Base-by-base conservation (phyloP, 352 stramenopile species). In the Phytopythium montanum region DNA sequence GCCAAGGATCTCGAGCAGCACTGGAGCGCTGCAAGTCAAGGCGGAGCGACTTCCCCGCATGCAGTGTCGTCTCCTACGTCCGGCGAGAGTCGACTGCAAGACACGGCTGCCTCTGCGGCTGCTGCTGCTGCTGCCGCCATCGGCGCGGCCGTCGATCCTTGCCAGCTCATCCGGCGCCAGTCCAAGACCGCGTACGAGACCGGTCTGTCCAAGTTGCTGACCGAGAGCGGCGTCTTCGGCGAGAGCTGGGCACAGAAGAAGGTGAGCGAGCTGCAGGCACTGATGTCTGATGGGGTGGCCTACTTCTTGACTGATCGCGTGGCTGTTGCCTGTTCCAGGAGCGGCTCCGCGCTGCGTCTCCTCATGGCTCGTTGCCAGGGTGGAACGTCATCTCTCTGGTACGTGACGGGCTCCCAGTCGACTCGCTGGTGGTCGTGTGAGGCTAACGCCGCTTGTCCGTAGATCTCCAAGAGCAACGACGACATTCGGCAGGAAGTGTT, bases 401-500 rank as follows among this genome's bases (percentile, higher is more conserved):
- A 1, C 5, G 45, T 52, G 4, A 5, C 21, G 21, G n/a, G n/a
- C n/a, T n/a, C n/a, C n/a, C n/a, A 14, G 18, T 5, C 39, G 1
- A n/a, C 2, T 25, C 16, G 19, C 25, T 46, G 14, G 19, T 23
- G 38, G 5, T 26, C n/a, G 16, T 23, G 68, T 42, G 70, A 53
- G 1, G 5, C 8, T 62, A 25, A 25, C 39, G 14, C 10, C 19
- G 2, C 39, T 1, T 26, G 39, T 21, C 7, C 19, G 39, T 25
- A 87, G 65, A 98, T 99, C 69, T 92, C 98, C 9, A 99, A 99
- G 70, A 97, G 87, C 31, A 98, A 98, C 68, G 96, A 99, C 68
- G 95, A 98, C 62, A 81, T 98, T 54, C 77, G 96, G 18, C 96
- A 99, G 66, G 96, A 99, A 66, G 89, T 97, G 14, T 98, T 98